These are phyloP conservation scores for Hyaloraphidium curvatum DNA, from an alignment of 192 early-diverging fungal genomes.

Conservation along the genomic window DNA sequence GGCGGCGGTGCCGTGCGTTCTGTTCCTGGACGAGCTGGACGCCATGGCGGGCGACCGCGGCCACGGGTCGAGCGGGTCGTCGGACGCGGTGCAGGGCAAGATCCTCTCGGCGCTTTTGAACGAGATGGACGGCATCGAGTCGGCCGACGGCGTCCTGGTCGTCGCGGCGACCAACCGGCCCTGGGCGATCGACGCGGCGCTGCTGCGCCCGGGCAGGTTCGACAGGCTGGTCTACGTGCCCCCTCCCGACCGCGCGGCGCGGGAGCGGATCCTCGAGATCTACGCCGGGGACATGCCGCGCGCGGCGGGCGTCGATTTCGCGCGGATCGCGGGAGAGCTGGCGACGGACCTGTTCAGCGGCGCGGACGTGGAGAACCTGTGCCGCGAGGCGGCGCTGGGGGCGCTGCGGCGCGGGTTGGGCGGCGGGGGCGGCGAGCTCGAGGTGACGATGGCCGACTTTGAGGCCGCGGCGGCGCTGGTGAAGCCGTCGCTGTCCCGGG, in stretches of 20 bases:
- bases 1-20: slow-evolving; percentile 52
- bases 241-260: slow-evolving; percentile 24
- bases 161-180: slow-evolving; percentile 78
- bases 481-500: no score
- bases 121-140: slow-evolving; percentile 96
- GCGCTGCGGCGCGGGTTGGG: slow-evolving; percentile 12
- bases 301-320: slow-evolving; percentile 23
- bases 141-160: slow-evolving; percentile 59
- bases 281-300: slow-evolving; percentile 40
- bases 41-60: slow-evolving; percentile 80
- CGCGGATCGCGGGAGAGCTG: slow-evolving; percentile 24
- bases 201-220: slow-evolving; percentile 68
- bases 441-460: not conserved
- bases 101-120: slow-evolving; percentile 72
- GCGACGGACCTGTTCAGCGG: slow-evolving; percentile 49
- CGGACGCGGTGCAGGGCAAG: slow-evolving; percentile 50
- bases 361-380: slow-evolving; percentile 50
- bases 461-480: not conserved
- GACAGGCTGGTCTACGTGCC: slow-evolving; percentile 67
- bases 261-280: slow-evolving; percentile 45
- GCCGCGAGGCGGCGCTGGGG: slow-evolving; percentile 36
- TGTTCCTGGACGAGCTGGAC: slow-evolving; percentile 97
- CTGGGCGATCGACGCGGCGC: slow-evolving; percentile 67
- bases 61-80: slow-evolving; percentile 12
- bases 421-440: not conserved